Percentiles rank a stretch among this genome's conserved stretches.
These are phyloP conservation scores for Pestalotiopsis sp. DNA, from an alignment of 2,329 filamentous ascomycete genomes.

Conservation along the genomic window DNA sequence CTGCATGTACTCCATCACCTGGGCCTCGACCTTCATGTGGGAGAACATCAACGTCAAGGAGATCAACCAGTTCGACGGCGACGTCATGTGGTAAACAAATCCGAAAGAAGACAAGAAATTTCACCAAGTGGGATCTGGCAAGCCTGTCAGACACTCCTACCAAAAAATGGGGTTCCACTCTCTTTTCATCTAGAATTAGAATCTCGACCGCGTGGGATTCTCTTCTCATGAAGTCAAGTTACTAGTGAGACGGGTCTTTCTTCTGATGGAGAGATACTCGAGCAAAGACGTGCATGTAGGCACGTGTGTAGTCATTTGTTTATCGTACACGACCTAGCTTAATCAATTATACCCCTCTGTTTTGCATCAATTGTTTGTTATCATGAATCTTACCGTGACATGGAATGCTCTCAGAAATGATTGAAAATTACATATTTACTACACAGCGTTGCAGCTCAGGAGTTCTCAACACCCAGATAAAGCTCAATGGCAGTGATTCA, in stretches of 20 bases:
- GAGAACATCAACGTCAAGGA: constrained; percentile 44
- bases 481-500: no score
- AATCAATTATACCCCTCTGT: not conserved
- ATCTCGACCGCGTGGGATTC: not conserved
- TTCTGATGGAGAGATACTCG: not conserved
- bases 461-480: no score
- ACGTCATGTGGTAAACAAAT: constrained; percentile 6
- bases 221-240: not conserved
- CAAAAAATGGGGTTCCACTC: not conserved
- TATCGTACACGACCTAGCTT: not conserved
- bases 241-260: not conserved
- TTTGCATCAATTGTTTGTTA: not conserved
- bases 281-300: not conserved
- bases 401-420: not conserved
- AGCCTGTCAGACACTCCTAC: not conserved
- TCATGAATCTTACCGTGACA: not conserved
- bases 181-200: not conserved
- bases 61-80: constrained; percentile 37
- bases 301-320: not conserved
- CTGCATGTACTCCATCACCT: constrained; percentile 33
- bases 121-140: not conserved
- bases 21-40: constrained; percentile 41
- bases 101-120: not conserved
- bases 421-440: no score
- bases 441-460: no score